Evolutionary conservation across 345 rosid species (phyloP), one percentile per base, ranked within the genome.

Genomic region (Psidium guajava): DNA sequence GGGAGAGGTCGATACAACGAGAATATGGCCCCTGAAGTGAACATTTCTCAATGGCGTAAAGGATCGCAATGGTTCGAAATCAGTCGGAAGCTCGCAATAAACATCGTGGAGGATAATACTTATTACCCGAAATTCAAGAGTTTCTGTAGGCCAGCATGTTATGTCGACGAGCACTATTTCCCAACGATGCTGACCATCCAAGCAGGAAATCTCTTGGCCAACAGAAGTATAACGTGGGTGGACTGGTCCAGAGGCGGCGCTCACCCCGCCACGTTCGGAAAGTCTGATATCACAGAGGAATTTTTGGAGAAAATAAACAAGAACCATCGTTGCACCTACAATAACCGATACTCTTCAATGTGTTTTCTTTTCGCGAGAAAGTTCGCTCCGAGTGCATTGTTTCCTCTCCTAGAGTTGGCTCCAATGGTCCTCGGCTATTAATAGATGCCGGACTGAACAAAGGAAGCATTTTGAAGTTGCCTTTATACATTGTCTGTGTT

Each of bases 191-290:
- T 97, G 82, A 92, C 94, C n/a, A 92, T 97, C n/a, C 87, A 90
- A 89, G 92, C 93, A 47, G 85, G 96, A 36, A n/a, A 81, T 16
- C 91, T 82, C 40, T 49, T 97, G 58, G 99, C 99, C 13, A 97
- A 97, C 84, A 88, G 99, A 88, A 96, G 97, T 92, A 16, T 94
- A 82, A 96, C 99, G 0, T 96, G 97, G 98, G 98, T 93, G 47
- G 99, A 98, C 88, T 98, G 99, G 99, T 98, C 99, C 1, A 90
- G 99, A 80, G 99, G 99, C 0, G 99, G 99, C 0, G 86, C 98
- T 82, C 99, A 96, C 89, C 99, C 99, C 0, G 99, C 98, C 52
- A 96, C 99, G 7, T 98, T 98, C 50, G 98, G 98, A 85, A 55
- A 92, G 85, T 87, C 90, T 0, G 99, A 96, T 85, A 88, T 98